phyloP scores from a whole-genome alignment of 2,329 filamentous ascomycete genomes.

The Xylariomycetidae sp. region DNA sequence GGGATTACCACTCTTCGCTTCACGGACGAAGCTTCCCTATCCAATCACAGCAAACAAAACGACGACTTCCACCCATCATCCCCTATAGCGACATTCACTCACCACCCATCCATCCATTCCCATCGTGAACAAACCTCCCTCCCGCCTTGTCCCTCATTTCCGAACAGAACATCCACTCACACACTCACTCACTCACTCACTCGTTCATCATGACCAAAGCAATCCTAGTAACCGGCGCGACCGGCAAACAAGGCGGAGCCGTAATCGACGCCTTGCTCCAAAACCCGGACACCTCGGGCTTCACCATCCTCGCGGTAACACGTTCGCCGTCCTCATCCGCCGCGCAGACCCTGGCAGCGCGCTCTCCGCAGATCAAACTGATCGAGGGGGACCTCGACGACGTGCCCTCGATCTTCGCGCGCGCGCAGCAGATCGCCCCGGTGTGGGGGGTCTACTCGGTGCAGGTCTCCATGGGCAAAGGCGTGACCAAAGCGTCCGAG shows the following conservation, averaged over 20 bases:
- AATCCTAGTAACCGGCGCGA: constrained; percentile 40
- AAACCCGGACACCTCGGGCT: constrained; percentile 11
- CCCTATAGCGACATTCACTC: not conserved
- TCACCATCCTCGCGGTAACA: constrained; percentile 51
- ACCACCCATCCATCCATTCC: too few relatives aligned
- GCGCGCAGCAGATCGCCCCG: constrained; percentile 16
- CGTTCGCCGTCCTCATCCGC: constrained; percentile 41
- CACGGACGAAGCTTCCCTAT: too few relatives aligned
- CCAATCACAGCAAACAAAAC: too few relatives aligned
- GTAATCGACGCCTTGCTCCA: constrained; percentile 37
- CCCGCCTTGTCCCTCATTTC: constrained; percentile 1
- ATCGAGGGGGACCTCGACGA: constrained; percentile 50
- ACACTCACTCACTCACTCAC: not conserved
- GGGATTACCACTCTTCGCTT: too few relatives aligned
- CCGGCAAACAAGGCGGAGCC: constrained; percentile 41
- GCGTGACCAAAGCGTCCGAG: constrained; percentile 31
- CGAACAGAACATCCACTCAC: not conserved
- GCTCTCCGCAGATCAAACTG: constrained; percentile 34
- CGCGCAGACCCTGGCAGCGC: constrained; percentile 40
- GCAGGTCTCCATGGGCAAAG: constrained; percentile 29
- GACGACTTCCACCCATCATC: too few relatives aligned
- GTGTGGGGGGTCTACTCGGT: constrained; percentile 60
- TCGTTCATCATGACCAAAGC: constrained; percentile 26
- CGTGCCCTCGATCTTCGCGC: constrained; percentile 40
- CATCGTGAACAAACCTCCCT: too few relatives aligned